Evolutionary conservation across 2,329 filamentous ascomycete species (phyloP), one percentile per base, ranked within the genome.

Genomic region (Diaporthe ilicicola): DNA sequence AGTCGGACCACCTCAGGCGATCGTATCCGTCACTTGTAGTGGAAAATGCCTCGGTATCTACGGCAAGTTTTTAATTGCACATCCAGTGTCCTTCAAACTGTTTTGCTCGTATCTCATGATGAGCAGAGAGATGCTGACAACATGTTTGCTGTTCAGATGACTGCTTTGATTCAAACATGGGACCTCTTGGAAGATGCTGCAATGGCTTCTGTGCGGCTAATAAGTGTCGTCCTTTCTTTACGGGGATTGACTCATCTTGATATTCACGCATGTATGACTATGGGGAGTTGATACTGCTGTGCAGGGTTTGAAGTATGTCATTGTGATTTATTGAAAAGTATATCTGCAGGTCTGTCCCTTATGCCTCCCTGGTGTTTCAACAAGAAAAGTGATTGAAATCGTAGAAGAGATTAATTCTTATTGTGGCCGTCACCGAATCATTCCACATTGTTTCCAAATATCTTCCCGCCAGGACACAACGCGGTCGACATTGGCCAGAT

Each of bases 151-250:
- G 2, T 29, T 5, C 19, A 72, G 70, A 42, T 4, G 67, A 67
- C 12, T 72, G 67, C 17, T 62, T 42, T 15, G 48, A 50, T 22
- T 46, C 13, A 1, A 54, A 37, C 9, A 46, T 54, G 5, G 46
- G 55, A 27, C 67, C 34, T 13, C 13, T 55, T 34, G 68, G 53
- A 7, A 46, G 37, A 19, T 72, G 70, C 9, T 72, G 70, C n/a
- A 67, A 72, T n/a, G 70, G 70, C 48, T 72, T 70, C 37, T 70
- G 70, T 29, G 67, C 70, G 22, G 70, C 70, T 9, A 42, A 54
- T 6, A 67, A 55, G n/a, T 72, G 70, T 51, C 68, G 62, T 4
- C 67, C 70, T 2, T 70, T 29, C 37, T 70, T n/a, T 12, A 66
- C 37, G 0, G 50, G 50, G 34, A 67, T 15, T 7, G 37, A 37